Evolutionary conservation across 1,139 yeast genomes (phyloP).

Genomic region (Pichia sp.): DNA sequence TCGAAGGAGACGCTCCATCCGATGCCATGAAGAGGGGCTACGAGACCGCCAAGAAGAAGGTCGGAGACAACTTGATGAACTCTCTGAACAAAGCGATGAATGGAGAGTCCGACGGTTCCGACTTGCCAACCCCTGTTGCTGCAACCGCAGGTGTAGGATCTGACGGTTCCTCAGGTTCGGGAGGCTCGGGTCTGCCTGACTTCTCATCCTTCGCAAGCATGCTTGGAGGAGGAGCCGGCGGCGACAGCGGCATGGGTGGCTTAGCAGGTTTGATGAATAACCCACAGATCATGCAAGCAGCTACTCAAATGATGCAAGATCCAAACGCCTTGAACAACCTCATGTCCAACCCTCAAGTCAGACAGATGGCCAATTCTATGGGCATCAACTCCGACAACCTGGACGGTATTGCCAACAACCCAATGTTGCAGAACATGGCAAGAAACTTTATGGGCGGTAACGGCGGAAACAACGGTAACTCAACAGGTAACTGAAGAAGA

Average conservation of each 20-base stretch:
- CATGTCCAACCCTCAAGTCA: constrained; percentile 76
- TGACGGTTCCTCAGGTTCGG: constrained; percentile 40
- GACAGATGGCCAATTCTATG: constrained; percentile 70
- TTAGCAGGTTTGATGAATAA: constrained; percentile 70
- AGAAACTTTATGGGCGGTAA: constrained; percentile 49
- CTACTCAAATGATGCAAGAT: constrained; percentile 87
- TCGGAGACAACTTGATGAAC: constrained; percentile 63
- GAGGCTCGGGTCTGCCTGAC: constrained; percentile 45
- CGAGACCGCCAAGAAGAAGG: constrained; percentile 86
- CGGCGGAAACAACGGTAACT: constrained; percentile 1
- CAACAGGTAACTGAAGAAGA: background rate
- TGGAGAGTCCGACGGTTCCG: constrained; percentile 22
- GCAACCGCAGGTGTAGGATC: constrained; percentile 30
- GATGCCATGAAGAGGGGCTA: constrained; percentile 92
- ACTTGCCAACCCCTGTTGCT: constrained; percentile 30
- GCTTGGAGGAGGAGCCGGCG: constrained; percentile 56
- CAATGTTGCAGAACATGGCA: constrained; percentile 68
- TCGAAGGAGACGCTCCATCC: constrained; percentile 79
- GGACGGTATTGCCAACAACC: constrained; percentile 73
- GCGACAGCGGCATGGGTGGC: constrained; percentile 57
- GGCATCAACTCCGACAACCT: constrained; percentile 38
- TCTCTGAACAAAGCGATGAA: constrained; percentile 29
- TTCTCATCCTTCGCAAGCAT: constrained; percentile 60
- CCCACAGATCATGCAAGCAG: constrained; percentile 90
- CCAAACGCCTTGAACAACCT: constrained; percentile 74